Base-by-base conservation (phyloP, 2,329 filamentous ascomycete species). In the Leptosphaerulina australis region DNA sequence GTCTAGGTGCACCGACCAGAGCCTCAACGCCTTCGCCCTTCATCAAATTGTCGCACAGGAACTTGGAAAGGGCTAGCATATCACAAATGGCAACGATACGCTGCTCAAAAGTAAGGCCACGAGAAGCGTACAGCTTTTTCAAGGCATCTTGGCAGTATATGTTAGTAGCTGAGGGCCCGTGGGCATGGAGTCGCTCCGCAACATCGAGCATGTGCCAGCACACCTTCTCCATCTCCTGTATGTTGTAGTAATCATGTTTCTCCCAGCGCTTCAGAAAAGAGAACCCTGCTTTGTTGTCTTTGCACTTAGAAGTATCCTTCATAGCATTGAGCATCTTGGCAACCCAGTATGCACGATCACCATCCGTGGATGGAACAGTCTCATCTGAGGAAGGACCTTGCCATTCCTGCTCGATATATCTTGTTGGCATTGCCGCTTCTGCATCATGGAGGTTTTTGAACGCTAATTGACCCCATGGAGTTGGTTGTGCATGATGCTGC, bases 181-280 rank as follows among this genome's bases (percentile, higher is more conserved):
- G 14, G 5, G 14, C 14, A 11, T 59, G 54, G 11, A 59, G 30
- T 12, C 34, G 40, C 33, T 39, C 50, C 5, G 50, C 48, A 11
- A 48, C 28, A 7, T 53, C 44, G 12, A 49, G 22, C 22, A 59
- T 44, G 10, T 53, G 25, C 54, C 56, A 57, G 30, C 54, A 59
- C 1, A 59, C 50, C 33, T 44, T 57, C 43, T 59, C 56, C 39
- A 57, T 50, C 4, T 40, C 33, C 8, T 40, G 20, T 10, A 25
- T 3, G 18, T 53, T 30, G 50, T 56, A 50, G 22, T 37, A 54
- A 11, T 11, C 17, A 5, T 24, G 3, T 2, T 18, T 12, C 0
- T 4, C 7, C 54, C 50, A 56, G 21, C 54, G 54, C 34, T 54
- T 54, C 10, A 26, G 2, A 18, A 41, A 56, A 15, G 45, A 43